Base-by-base conservation (phyloP, 2,329 filamentous ascomycete genomes). In the Herpotrichia juniperi region DNA sequence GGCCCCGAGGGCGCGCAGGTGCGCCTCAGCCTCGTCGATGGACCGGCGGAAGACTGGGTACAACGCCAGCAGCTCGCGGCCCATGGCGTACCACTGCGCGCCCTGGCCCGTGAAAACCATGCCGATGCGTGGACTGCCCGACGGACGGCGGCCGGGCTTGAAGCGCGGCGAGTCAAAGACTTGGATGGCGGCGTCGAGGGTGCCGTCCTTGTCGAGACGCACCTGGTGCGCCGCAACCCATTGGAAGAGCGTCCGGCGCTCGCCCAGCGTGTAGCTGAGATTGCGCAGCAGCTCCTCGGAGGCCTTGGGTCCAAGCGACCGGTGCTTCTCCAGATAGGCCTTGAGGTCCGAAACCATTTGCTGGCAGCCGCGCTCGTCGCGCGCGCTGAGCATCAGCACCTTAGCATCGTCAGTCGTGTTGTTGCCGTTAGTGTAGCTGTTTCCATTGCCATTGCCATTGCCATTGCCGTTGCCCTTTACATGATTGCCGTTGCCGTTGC, bases 51-150 rank as follows among this genome's bases (percentile, higher is more conserved):
- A 58, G 5, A 40, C 1, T 19, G 46, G 25, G 25, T 58, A 56
- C 10, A 24, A 39, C 0, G 30, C 11, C 8, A 64, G 42, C 0
- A 69, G 56, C 11, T 60, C 62, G 0, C 19, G 32, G 1, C 58
- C 67, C 65, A 72, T 71, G 9, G 34, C 42, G 1, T 30, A 25
- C 68, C 71, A 77, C 32, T 77, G 74, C 1, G 73, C 73, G 26
- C 75, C 75, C 39, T 77, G 75, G 2, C 75, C 75, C 0, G 73
- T 75, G 54, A 77, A 76, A 1, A 77, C 63, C 16, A 72, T 73
- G 3, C 54, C 61, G 10, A 51, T 44, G 8, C 34, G 9, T 9
- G 46, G 46, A 7, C 19, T 42, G 16, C 42, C 37, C 10, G 69
- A 71, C 8, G 4, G 19, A 4, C 17, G 47, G n/a, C n/a, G n/a